Percentiles rank a stretch among this genome's conserved stretches.
phyloP scores from a whole-genome alignment of 192 early-diverging fungal genomes.

The Fimicolochytrium jonesii region DNA sequence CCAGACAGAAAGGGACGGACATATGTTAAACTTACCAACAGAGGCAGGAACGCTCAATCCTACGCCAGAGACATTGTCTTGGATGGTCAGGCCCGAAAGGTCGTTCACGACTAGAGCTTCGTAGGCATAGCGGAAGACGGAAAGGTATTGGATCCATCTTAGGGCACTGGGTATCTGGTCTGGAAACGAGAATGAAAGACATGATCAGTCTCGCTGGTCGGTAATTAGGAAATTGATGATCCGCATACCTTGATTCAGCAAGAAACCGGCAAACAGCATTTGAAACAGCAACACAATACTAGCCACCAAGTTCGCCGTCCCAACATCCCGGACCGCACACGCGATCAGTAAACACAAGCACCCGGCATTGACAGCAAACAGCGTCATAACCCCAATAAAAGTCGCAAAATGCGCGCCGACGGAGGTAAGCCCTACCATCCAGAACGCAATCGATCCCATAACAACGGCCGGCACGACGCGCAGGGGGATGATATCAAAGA shows the following conservation, averaged over 20 bases:
- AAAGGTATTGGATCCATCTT: constrained; percentile 67
- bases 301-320: constrained; percentile 58
- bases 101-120: constrained; percentile 72
- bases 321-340: constrained; percentile 49
- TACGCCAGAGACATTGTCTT: constrained; percentile 35
- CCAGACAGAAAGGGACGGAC: background rate
- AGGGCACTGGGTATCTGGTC: constrained; percentile 50
- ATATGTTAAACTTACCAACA: constrained; percentile 2
- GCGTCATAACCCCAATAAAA: constrained; percentile 56
- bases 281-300: constrained; percentile 67
- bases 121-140: constrained; percentile 69
- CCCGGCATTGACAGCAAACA: constrained; percentile 62
- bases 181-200: constrained; percentile 11
- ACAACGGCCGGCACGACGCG: constrained; percentile 60
- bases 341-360: constrained; percentile 58
- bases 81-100: constrained; percentile 27
- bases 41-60: constrained; percentile 28
- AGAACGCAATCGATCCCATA: constrained; percentile 64
- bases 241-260: constrained; percentile 57
- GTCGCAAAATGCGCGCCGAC: constrained; percentile 46
- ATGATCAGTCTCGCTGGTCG: background rate
- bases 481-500: constrained; percentile 70
- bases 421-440: constrained; percentile 62
- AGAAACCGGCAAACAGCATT: constrained; percentile 73
- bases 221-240: background rate